These are phyloP conservation scores for Scolecobasidium constrictum DNA, from an alignment of 2,329 filamentous ascomycete species.

Conservation along the genomic window DNA sequence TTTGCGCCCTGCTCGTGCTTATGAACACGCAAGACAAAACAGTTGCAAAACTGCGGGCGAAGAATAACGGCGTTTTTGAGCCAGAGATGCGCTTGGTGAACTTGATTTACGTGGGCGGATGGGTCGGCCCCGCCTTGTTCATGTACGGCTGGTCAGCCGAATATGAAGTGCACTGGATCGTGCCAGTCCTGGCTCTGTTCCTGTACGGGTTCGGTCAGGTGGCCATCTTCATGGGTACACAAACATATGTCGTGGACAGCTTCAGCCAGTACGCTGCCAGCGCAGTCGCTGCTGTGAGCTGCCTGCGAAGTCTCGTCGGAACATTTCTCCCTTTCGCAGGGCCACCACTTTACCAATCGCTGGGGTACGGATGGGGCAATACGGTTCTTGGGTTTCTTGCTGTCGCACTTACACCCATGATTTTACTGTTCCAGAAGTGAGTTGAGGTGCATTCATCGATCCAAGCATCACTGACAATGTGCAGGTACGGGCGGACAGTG, in stretches of 20 bases:
- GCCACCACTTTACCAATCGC: conserved; percentile 6
- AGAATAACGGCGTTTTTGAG: conserved; percentile 15
- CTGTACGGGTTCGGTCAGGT: conserved; percentile 10
- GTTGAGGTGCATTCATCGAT: not conserved
- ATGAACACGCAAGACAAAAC: conserved; percentile 14
- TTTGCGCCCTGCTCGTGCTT: conserved; percentile 13
- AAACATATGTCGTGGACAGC: conserved; percentile 10
- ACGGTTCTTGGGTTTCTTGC: conserved; percentile 8
- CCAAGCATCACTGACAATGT: not conserved
- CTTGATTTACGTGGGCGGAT: conserved; percentile 1
- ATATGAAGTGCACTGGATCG: conserved; percentile 17
- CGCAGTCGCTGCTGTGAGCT: conserved; percentile 5
- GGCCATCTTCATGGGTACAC: conserved; percentile 6
- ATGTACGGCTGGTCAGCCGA: conserved; percentile 21
- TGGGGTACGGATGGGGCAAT: conserved; percentile 9
- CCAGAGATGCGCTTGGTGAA: conserved; percentile 14
- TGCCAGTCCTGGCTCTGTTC: conserved; percentile 7
- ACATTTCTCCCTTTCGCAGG: conserved; percentile 3
- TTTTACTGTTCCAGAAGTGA: conserved; percentile 4
- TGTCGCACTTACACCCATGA: conserved; percentile 7
- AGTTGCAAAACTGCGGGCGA: conserved; percentile 12
- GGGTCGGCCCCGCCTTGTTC: conserved; percentile 17
- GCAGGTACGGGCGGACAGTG: conserved; percentile 7
- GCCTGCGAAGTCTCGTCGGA: conserved; percentile 3
- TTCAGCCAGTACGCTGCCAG: conserved; percentile 10